phyloP scores from a whole-genome alignment of 179 eudicot species.

The Vitellaria paradoxa region DNA sequence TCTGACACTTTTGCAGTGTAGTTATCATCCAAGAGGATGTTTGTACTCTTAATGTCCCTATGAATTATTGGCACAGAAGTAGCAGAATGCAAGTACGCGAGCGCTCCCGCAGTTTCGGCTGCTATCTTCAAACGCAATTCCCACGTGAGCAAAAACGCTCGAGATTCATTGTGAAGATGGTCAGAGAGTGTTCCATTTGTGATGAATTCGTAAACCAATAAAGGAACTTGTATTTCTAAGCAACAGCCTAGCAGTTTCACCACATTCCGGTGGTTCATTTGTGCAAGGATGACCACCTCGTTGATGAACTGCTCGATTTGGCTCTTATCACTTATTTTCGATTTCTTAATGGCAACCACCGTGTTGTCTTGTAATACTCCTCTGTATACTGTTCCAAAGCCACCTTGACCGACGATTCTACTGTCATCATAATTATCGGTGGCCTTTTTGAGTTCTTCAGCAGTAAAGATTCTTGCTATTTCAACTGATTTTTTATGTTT shows the following conservation, averaged over 20 bases:
- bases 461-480: no score
- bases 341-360: background rate
- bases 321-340: background rate
- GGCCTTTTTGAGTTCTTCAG: no score
- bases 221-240: slow-evolving; percentile 7
- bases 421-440: no score
- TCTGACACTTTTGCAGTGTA: background rate
- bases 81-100: background rate
- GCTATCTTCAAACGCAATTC: background rate
- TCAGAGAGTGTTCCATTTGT: background rate
- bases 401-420: no score
- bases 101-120: background rate
- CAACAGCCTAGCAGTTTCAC: background rate
- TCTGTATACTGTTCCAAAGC: no score
- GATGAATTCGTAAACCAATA: slow-evolving; percentile 6
- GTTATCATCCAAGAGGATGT: background rate
- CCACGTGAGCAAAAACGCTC: background rate
- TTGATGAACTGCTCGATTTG: background rate
- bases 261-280: background rate
- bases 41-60: background rate
- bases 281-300: no score
- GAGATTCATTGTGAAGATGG: background rate
- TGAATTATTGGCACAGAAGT: background rate
- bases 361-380: no score
- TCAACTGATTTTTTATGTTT: no score